phyloP scores from a whole-genome alignment of 2,329 filamentous ascomycete genomes.

The Delphinella strobiligena region DNA sequence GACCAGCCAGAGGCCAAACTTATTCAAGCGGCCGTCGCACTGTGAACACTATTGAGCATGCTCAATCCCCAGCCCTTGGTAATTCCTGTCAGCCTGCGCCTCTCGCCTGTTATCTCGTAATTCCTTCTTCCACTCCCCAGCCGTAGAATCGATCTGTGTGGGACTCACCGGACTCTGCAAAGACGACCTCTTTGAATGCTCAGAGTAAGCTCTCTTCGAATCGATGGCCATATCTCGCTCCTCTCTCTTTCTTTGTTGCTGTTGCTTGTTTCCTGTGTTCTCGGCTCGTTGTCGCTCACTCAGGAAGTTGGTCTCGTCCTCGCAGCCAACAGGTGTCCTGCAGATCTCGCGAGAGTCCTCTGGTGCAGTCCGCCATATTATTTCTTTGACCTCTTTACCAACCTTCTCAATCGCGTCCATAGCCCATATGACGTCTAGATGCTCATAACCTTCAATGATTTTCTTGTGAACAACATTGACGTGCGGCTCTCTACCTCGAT shows the following conservation, averaged over 20 bases:
- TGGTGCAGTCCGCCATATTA: constrained; percentile 67
- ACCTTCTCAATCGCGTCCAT: constrained; percentile 79
- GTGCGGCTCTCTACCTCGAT: constrained; percentile 66
- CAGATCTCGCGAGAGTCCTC: constrained; percentile 46
- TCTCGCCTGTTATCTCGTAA: too few species aligned
- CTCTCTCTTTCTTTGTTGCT: not conserved
- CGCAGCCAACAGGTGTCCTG: constrained; percentile 53
- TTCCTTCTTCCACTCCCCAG: constrained; percentile 9
- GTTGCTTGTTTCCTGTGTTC: not conserved
- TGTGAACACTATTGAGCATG: too few species aligned
- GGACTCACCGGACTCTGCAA: constrained; percentile 7
- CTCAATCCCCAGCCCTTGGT: too few species aligned
- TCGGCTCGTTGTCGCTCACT: not conserved
- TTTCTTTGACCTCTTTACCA: constrained; percentile 65
- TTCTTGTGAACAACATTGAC: constrained; percentile 72
- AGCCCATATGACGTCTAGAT: constrained; percentile 90
- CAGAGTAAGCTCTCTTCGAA: not conserved
- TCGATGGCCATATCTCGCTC: not conserved
- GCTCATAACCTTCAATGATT: constrained; percentile 78
- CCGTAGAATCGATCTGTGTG: constrained; percentile 10
- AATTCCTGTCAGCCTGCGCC: too few species aligned
- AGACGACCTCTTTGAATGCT: not conserved
- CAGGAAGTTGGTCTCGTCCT: constrained; percentile 20
- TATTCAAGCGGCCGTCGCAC: too few species aligned
- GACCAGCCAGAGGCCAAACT: too few species aligned